Evolutionary conservation across 345 rosid species (phyloP), one percentile per base, ranked within the genome.

Genomic region (Crucihimalaya himalaica): DNA sequence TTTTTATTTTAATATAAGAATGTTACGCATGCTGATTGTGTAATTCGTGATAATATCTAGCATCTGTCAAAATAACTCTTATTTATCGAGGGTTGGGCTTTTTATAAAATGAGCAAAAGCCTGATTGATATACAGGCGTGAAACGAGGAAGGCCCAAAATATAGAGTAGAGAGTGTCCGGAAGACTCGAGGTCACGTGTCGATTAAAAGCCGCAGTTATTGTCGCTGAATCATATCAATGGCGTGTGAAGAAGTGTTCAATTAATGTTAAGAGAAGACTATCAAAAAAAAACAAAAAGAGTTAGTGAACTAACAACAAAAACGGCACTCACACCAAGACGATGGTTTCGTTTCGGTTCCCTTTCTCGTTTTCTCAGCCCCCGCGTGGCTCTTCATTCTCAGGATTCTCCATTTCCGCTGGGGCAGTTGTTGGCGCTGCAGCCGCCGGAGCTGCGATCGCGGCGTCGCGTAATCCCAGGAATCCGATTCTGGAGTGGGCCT

Each of bases 261-360:
- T n/a, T n/a, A n/a, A n/a, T n/a, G n/a, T n/a, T n/a, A n/a, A n/a
- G n/a, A n/a, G n/a, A n/a, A n/a, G n/a, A n/a, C n/a, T n/a, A n/a
- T n/a, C n/a, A n/a, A n/a, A n/a, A n/a, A n/a, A n/a, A n/a, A n/a
- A n/a, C n/a, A n/a, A n/a, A n/a, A n/a, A 34, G 6, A 54, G 65
- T 14, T 57, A 61, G 65, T 40, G 55, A 21, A 45, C 32, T 56
- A 43, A 66, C 60, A 34, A 35, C 14, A 35, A 10, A 13, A 12
- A 8, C 43, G 37, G 46, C 32, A 35, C 56, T 10, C 52, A 71
- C 45, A 58, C 39, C 23, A 15, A 58, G 32, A 48, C 20, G 25
- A 93, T 90, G 92, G 89, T 80, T 67, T 90, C 93, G 14, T 79
- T 93, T 51, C 88, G 96, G 63, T 88, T 89, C 74, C 97, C 98